phyloP scores from a whole-genome alignment of 768 basidiomycete species.

The Lactarius hengduanensis region DNA sequence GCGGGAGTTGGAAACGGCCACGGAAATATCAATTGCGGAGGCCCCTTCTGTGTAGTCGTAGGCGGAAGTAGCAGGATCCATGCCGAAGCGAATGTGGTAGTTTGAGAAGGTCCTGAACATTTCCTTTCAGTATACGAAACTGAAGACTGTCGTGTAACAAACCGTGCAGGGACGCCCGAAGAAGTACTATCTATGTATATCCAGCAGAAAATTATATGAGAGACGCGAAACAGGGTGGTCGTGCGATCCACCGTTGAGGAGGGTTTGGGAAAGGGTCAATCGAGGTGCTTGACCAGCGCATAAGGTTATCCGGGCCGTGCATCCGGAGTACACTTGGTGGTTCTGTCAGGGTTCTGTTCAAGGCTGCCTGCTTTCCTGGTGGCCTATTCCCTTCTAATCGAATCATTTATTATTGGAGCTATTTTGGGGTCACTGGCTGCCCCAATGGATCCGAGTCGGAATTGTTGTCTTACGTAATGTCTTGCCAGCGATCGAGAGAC shows the following conservation, averaged over 20 bases:
- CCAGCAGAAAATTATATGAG: constrained; percentile 2
- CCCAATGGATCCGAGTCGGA: background rate
- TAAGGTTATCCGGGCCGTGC: constrained; percentile 11
- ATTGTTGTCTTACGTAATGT: no score
- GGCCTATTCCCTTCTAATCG: no score
- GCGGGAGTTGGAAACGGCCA: constrained; percentile 51
- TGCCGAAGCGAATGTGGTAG: background rate
- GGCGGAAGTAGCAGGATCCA: constrained; percentile 25
- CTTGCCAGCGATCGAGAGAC: background rate
- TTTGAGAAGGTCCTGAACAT: background rate
- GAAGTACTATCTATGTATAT: background rate
- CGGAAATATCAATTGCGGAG: constrained; percentile 67
- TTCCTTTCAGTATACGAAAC: background rate
- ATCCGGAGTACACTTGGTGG: background rate
- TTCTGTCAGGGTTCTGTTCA: no score
- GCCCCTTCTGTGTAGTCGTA: constrained; percentile 88
- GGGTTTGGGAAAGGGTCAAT: background rate
- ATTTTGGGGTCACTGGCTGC: no score
- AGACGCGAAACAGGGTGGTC: background rate
- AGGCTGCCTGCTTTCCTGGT: no score
- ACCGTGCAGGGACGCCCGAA: background rate
- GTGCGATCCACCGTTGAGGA: constrained; percentile 11
- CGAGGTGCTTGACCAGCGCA: background rate
- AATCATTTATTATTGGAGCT: no score
- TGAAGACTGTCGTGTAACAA: background rate